phyloP scores from a whole-genome alignment of 805 yeast species.

The Schwanniomyces polymorphus region DNA sequence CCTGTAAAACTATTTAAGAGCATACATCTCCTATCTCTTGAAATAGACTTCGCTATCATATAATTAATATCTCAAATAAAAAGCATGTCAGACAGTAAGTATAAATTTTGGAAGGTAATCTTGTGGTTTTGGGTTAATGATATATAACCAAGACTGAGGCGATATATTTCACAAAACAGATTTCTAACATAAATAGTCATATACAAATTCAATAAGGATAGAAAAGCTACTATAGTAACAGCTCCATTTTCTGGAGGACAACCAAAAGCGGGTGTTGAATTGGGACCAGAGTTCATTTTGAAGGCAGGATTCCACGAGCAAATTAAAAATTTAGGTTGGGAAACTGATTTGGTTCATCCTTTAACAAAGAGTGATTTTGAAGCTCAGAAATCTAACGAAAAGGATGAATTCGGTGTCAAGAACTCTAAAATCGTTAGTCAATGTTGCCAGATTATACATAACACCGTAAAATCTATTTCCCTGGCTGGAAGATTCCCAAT shows the following conservation, averaged over 20 bases:
- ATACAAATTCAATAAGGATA: slow-evolving; percentile 56
- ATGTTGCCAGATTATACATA: slow-evolving; percentile 63
- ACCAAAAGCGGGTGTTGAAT: slow-evolving; percentile 89
- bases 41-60: background rate
- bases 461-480: slow-evolving; percentile 56
- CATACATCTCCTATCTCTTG: background rate
- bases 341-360: slow-evolving; percentile 52
- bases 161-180: background rate
- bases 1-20: background rate
- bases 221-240: slow-evolving; percentile 65
- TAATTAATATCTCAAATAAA: too few relatives aligned
- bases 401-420: slow-evolving; percentile 55
- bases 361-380: slow-evolving; percentile 49
- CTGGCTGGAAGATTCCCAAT: slow-evolving; percentile 58
- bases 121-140: background rate
- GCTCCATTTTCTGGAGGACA: slow-evolving; percentile 98
- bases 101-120: background rate
- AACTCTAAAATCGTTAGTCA: slow-evolving; percentile 77
- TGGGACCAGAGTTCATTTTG: slow-evolving; percentile 83
- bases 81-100: slow-evolving; percentile 2
- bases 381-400: slow-evolving; percentile 42
- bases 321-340: slow-evolving; percentile 73
- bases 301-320: slow-evolving; percentile 69
- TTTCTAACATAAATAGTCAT: slow-evolving; percentile 20
- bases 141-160: background rate